These are phyloP conservation scores for Mucor indicus DNA, from an alignment of 371 early-diverging fungal genomes.

Conservation along the genomic window DNA sequence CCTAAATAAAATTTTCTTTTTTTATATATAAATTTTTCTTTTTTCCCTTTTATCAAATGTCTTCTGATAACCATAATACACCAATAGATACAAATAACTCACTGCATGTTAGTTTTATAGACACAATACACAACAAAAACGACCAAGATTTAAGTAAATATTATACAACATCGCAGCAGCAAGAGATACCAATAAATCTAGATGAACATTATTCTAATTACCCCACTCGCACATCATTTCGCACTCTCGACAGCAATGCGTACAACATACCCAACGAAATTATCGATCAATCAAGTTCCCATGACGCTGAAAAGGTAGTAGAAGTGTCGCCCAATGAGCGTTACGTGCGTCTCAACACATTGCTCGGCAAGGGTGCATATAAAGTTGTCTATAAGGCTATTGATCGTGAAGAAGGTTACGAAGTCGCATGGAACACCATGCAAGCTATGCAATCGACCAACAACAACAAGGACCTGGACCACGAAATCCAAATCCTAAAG, in stretches of 20 bases:
- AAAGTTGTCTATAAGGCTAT: conserved; percentile 82
- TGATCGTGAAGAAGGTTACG: conserved; percentile 79
- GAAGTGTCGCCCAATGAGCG: conserved; percentile 45
- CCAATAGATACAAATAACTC: no score
- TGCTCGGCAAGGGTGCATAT: conserved; percentile 64
- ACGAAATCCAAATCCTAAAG: conserved; percentile 72
- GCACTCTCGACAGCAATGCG: background rate
- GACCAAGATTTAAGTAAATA: no score
- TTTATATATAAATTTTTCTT: no score
- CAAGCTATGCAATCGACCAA: conserved; percentile 27
- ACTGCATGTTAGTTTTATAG: no score
- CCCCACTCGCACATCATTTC: conserved; percentile 16
- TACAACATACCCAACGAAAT: conserved; percentile 21
- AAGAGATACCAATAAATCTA: no score
- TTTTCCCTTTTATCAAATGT: no score
- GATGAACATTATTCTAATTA: conserved; percentile 11
- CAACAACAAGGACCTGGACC: conserved; percentile 50
- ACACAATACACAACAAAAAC: no score
- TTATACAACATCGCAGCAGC: background rate
- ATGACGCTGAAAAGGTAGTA: conserved; percentile 41
- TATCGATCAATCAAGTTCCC: conserved; percentile 42
- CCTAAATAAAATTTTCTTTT: no score
- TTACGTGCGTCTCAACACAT: conserved; percentile 38
- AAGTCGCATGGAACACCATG: conserved; percentile 80
- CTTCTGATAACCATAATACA: no score